These are phyloP conservation scores for Prosopis cineraria DNA, from an alignment of 306 rosid genomes.

Conservation along the genomic window DNA sequence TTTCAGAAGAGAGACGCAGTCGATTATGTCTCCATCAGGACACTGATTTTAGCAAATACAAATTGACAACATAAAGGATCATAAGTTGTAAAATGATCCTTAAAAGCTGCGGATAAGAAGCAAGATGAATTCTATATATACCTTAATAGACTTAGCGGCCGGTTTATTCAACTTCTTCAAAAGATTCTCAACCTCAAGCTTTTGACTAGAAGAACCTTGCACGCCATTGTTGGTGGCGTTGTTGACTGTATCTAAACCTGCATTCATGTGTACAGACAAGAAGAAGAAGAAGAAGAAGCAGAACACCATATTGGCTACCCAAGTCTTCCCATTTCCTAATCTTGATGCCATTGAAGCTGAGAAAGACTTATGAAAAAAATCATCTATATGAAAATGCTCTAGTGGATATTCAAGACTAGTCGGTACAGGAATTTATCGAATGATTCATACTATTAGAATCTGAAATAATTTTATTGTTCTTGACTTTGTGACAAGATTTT, in stretches of 20 bases:
- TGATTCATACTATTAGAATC: too few relatives aligned
- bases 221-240: neutral
- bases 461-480: too few relatives aligned
- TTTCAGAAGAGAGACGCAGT: too few relatives aligned
- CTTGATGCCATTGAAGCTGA: neutral
- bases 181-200: neutral
- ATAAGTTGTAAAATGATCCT: too few relatives aligned
- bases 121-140: neutral
- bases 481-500: too few relatives aligned
- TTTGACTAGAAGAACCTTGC: neutral
- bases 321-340: neutral
- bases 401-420: too few relatives aligned
- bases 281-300: neutral
- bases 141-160: neutral
- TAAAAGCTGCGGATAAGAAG: neutral
- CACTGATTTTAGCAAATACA: too few relatives aligned
- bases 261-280: neutral
- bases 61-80: too few relatives aligned
- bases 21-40: too few relatives aligned
- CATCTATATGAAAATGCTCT: too few relatives aligned
- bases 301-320: neutral
- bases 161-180: neutral
- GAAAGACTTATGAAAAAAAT: too few relatives aligned
- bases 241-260: neutral
- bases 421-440: too few relatives aligned